phyloP scores from a whole-genome alignment of 2,329 filamentous ascomycete genomes.

The Venturia effusa region DNA sequence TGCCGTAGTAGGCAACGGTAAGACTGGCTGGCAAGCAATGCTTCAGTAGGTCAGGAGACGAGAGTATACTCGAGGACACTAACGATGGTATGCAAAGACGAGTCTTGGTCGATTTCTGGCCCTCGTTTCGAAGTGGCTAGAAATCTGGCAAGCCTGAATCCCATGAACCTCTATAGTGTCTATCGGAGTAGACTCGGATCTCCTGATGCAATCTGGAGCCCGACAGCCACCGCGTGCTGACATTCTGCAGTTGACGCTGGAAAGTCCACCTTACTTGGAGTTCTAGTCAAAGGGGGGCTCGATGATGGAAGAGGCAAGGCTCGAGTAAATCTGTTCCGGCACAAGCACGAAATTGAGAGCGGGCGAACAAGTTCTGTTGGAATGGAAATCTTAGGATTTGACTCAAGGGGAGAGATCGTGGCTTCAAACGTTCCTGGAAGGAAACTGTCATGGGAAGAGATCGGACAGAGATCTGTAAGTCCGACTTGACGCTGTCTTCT shows the following conservation, averaged over 20 bases:
- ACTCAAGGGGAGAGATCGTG: slow-evolving; percentile 73
- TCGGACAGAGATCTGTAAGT: slow-evolving; percentile 70
- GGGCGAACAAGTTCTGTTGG: slow-evolving; percentile 92
- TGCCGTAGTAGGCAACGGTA: slow-evolving; percentile 89
- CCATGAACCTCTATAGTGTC: too few species aligned
- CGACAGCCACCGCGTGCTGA: background rate
- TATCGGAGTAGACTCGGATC: too few species aligned
- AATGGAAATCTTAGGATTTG: slow-evolving; percentile 98
- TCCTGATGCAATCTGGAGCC: too few species aligned
- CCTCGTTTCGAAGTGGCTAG: too few species aligned
- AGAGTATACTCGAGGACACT: too few species aligned
- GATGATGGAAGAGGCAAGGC: slow-evolving; percentile 92
- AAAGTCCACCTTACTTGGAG: slow-evolving; percentile 91
- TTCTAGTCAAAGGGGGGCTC: slow-evolving; percentile 87
- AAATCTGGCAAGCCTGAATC: too few species aligned
- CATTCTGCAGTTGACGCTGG: slow-evolving; percentile 68
- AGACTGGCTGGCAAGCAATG: slow-evolving; percentile 14
- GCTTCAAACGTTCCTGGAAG: slow-evolving; percentile 72
- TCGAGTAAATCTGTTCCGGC: slow-evolving; percentile 88
- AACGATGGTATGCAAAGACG: too few species aligned
- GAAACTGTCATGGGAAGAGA: slow-evolving; percentile 93
- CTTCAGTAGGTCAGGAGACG: too few species aligned
- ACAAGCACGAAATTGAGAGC: slow-evolving; percentile 96
- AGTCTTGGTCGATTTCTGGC: too few species aligned
- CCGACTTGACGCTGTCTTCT: slow-evolving; percentile 13